Base-by-base conservation (phyloP, 306 rosid genomes). In the Rosa lucieae region DNA sequence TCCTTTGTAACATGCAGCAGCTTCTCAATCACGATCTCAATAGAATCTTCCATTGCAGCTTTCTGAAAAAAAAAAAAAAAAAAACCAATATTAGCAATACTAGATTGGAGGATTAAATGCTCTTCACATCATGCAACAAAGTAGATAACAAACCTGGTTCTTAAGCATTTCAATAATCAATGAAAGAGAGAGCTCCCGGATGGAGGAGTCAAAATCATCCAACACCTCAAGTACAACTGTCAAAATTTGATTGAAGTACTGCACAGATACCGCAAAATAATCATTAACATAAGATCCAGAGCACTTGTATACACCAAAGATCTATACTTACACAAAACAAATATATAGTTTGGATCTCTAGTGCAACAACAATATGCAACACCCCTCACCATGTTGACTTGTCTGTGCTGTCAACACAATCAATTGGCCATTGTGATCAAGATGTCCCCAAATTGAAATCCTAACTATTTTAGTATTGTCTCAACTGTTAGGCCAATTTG, bases 161-260 rank as follows among this genome's bases (percentile, higher is more conserved):
- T 89, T 93, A 77, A 96, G 90, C 97, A 96, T 93, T 89, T 93
- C 98, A 78, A 68, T 84, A 72, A 93, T 85, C 88, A 96, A 77
- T 42, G 88, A 84, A 76, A 96, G 97, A 51, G 92, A 91, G 75
- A 90, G 92, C 85, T 96, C 99, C 78, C 94, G 93, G 67, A 87
- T 83, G 73, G 91, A 81, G 83, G 94, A 85, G 82, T 93, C 94
- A 77, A 89, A 86, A 85, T 96, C 94, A 81, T 96, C 99, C 89
- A 91, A 80, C 80, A 93, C 94, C 87, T 96, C 99, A 79, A 96
- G 98, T 78, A 90, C 88, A 82, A 76, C 89, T 2, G 98, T 93
- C 90, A 96, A 82, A 79, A 96, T 96, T 86, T 96, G 99, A 89
- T 96, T 96, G 85, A 96, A 96, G 89, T 90, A 96, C 99, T 96